phyloP scores from a whole-genome alignment of 495 filamentous ascomycete genomes.

The Beverwykella pulmonaria region DNA sequence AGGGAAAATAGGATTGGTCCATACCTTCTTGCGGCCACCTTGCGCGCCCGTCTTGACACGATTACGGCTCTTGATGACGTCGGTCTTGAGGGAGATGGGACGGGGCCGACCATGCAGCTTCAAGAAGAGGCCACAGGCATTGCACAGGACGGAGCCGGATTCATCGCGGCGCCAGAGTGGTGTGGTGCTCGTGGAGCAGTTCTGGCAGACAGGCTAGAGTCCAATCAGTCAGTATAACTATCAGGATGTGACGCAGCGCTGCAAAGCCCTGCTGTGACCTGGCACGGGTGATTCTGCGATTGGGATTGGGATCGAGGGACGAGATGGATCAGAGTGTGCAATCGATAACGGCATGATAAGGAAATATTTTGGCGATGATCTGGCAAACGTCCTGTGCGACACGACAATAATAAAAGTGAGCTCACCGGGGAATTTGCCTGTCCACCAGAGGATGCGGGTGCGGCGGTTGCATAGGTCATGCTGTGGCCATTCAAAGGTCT shows the following conservation, averaged over 20 bases:
- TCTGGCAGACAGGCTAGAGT: slow-evolving; percentile 94
- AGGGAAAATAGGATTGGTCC: too few species aligned
- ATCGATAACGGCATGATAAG: slow-evolving; percentile 29
- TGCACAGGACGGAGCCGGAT: slow-evolving; percentile 95
- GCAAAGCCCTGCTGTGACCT: too few species aligned
- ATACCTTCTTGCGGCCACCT: slow-evolving; percentile 87
- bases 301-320: too few species aligned
- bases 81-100: slow-evolving; percentile 95
- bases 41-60: slow-evolving; percentile 90
- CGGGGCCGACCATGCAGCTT: slow-evolving; percentile 93
- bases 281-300: too few species aligned
- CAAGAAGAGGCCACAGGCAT: slow-evolving; percentile 94
- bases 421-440: slow-evolving; percentile 70
- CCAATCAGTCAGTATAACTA: slow-evolving; percentile 50
- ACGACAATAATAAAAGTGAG: slow-evolving; percentile 25
- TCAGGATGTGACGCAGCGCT: too few species aligned
- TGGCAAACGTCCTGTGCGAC: background rate
- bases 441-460: slow-evolving; percentile 68
- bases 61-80: slow-evolving; percentile 99
- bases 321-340: background rate
- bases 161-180: slow-evolving; percentile 98
- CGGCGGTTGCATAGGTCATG: slow-evolving; percentile 65
- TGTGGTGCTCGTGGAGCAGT: slow-evolving; percentile 93
- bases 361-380: slow-evolving; percentile 26
- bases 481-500: slow-evolving; percentile 57